phyloP scores from a whole-genome alignment of 768 basidiomycete species.

The Pisolithus orientalis region DNA sequence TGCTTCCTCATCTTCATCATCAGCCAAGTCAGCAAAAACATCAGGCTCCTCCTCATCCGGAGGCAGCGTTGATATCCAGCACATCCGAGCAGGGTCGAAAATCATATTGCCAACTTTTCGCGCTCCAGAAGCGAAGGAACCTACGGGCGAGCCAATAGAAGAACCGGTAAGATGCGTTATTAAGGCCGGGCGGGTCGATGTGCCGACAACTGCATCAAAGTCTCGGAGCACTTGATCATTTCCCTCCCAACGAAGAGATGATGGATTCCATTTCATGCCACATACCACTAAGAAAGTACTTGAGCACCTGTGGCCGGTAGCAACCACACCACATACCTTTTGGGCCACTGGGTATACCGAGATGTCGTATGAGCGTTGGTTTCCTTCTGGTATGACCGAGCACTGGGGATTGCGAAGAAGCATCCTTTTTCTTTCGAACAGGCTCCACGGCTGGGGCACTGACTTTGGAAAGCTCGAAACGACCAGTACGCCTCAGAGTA shows the following conservation, averaged over 20 bases:
- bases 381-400: conserved; percentile 53
- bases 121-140: conserved; percentile 69
- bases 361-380: conserved; percentile 83
- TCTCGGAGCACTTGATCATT: conserved; percentile 89
- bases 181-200: conserved; percentile 87
- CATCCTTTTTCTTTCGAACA: conserved; percentile 49
- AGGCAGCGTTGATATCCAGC: conserved; percentile 83
- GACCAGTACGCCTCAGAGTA: conserved; percentile 50
- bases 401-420: conserved; percentile 32
- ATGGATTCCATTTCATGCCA: conserved; percentile 97
- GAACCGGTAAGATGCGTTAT: conserved; percentile 92
- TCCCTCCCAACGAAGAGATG: conserved; percentile 89
- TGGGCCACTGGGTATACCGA: conserved; percentile 57
- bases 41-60: conserved; percentile 93
- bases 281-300: conserved; percentile 63
- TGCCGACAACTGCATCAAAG: conserved; percentile 76
- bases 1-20: conserved; percentile 74
- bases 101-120: conserved; percentile 97
- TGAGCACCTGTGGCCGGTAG: conserved; percentile 10
- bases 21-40: conserved; percentile 88
- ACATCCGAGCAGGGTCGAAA: conserved; percentile 92
- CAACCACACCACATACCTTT: conserved; percentile 52
- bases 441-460: conserved; percentile 23
- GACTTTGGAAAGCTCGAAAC: conserved; percentile 49
- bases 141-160: conserved; percentile 74